Percentiles rank a stretch among this genome's conserved stretches.
Conservation (phyloP, 2,329 filamentous ascomycete genomes). For the Lachnellula cervina region DNA sequence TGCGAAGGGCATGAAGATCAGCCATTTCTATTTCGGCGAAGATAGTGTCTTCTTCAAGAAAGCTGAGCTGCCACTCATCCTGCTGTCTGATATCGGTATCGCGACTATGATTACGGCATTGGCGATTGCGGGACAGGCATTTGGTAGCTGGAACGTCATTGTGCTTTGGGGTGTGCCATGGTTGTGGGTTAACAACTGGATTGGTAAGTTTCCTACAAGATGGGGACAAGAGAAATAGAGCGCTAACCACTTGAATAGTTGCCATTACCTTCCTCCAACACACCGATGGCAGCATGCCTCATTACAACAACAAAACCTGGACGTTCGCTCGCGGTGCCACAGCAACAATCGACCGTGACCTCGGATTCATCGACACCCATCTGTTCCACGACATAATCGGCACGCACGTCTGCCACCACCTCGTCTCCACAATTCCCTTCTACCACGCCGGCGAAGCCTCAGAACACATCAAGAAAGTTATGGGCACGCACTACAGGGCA, state of each 20-base stretch:
- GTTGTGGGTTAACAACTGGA: conserved; percentile 67
- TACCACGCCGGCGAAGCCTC: conserved; percentile 58
- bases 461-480: conserved; percentile 49
- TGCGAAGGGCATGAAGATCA: conserved; percentile 26
- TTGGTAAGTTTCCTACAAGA: conserved; percentile 41
- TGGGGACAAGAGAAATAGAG: too few relatives aligned
- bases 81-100: conserved; percentile 57
- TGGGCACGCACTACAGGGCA: conserved; percentile 49
- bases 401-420: conserved; percentile 59
- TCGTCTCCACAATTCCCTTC: conserved; percentile 57
- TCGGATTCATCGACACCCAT: conserved; percentile 60
- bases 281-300: conserved; percentile 52
- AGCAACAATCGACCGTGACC: conserved; percentile 59
- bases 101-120: conserved; percentile 45
- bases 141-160: conserved; percentile 53
- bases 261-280: conserved; percentile 74
- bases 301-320: conserved; percentile 56
- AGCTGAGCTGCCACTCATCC: conserved; percentile 51
- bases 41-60: conserved; percentile 56
- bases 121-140: conserved; percentile 45
- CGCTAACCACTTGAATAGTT: conserved; percentile 37
- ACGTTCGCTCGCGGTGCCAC: conserved; percentile 58
- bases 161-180: conserved; percentile 61
- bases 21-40: conserved; percentile 54
- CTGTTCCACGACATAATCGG: conserved; percentile 64